Evolutionary conservation across 2,329 filamentous ascomycete genomes (phyloP).

Genomic region (Cladosporium cucumerinum): DNA sequence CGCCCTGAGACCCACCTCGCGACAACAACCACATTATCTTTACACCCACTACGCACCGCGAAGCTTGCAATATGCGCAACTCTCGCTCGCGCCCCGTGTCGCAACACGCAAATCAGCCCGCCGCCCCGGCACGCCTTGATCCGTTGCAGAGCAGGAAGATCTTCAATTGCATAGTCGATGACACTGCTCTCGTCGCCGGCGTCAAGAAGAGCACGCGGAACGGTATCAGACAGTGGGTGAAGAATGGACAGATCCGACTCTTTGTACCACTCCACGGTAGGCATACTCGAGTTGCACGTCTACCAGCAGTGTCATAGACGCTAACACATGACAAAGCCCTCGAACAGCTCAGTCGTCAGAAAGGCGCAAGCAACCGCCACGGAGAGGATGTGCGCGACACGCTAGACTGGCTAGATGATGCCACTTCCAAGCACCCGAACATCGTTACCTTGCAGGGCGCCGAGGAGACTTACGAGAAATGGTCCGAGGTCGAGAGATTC

Average conservation of each 20-base stretch:
- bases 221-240: constrained; percentile 51
- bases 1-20: neutral
- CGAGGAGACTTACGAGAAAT: constrained; percentile 46
- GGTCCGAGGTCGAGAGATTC: constrained; percentile 50
- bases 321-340: constrained; percentile 37
- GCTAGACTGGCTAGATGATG: constrained; percentile 50
- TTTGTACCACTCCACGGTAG: constrained; percentile 52
- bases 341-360: constrained; percentile 45
- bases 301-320: neutral
- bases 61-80: constrained; percentile 38
- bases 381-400: constrained; percentile 47
- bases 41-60: constrained; percentile 42
- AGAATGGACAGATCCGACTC: constrained; percentile 48
- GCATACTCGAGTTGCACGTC: constrained; percentile 19
- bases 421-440: constrained; percentile 44
- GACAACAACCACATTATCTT: constrained; percentile 3
- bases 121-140: constrained; percentile 6
- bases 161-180: constrained; percentile 54
- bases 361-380: constrained; percentile 41
- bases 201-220: constrained; percentile 52
- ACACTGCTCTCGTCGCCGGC: constrained; percentile 49
- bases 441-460: constrained; percentile 47
- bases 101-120: constrained; percentile 25
- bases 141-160: constrained; percentile 40
- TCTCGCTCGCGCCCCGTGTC: constrained; percentile 29